Evolutionary conservation across 768 basidiomycete genomes (phyloP).

Genomic region (Agrocybe pediades): DNA sequence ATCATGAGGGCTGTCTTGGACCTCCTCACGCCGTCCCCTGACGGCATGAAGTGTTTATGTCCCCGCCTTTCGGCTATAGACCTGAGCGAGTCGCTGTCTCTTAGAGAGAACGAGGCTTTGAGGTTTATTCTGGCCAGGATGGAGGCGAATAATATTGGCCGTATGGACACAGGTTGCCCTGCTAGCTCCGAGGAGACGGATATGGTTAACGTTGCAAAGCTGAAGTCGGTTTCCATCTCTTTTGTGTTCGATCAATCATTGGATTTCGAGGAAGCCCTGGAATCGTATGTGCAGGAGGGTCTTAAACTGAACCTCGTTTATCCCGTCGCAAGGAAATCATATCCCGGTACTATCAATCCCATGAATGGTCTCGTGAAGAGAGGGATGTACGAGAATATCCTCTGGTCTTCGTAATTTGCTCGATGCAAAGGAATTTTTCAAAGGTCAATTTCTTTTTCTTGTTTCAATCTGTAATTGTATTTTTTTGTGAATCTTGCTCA

Average conservation of each 20-base stretch:
- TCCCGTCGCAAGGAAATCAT: constrained; percentile 1
- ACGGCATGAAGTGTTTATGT: not conserved
- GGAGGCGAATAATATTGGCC: not conserved
- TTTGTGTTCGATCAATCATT: not conserved
- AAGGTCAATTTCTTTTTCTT: not conserved
- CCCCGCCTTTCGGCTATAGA: constrained; percentile 6
- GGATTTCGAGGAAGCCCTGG: not conserved
- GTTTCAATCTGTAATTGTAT: not conserved
- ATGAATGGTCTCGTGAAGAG: constrained; percentile 7
- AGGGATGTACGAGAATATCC: not conserved
- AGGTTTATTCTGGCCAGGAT: constrained; percentile 2
- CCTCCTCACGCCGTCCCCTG: constrained; percentile 4
- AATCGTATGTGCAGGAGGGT: not conserved
- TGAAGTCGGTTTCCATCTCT: not conserved
- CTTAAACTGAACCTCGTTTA: constrained; percentile 6
- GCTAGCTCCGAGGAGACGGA: not conserved
- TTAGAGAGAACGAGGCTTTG: constrained; percentile 1
- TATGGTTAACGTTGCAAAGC: not conserved
- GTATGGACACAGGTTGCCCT: not conserved
- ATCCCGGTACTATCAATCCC: constrained; percentile 4
- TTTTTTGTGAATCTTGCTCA: too few relatives aligned
- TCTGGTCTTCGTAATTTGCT: not conserved
- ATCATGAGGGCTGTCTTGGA: constrained; percentile 9
- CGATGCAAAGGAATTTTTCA: too few relatives aligned
- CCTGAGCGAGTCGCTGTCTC: not conserved